phyloP scores from a whole-genome alignment of 2,329 filamentous ascomycete species.

The Neopestalotiopsis sp. region DNA sequence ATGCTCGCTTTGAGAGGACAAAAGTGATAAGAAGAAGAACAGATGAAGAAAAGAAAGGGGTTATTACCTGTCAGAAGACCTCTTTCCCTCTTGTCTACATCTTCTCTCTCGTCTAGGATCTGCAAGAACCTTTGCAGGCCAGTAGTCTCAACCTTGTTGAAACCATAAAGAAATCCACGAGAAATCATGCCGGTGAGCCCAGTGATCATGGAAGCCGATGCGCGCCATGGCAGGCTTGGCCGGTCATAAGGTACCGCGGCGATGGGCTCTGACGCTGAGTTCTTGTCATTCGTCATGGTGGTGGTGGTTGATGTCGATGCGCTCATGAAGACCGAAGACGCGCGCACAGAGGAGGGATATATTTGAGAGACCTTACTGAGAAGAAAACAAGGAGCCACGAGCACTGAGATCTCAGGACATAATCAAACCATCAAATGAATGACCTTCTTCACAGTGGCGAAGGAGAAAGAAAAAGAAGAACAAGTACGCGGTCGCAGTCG shows the following conservation, averaged over 20 bases:
- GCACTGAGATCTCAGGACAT: neutral
- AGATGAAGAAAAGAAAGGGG: constrained; percentile 15
- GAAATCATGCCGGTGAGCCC: constrained; percentile 73
- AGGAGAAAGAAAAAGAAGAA: neutral
- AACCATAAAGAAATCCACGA: constrained; percentile 74
- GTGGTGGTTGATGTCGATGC: neutral
- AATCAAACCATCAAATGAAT: neutral
- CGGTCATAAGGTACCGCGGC: constrained; percentile 34
- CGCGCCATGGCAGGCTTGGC: constrained; percentile 72
- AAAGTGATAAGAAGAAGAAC: constrained; percentile 17
- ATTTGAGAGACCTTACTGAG: neutral
- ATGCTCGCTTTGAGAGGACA: constrained; percentile 4
- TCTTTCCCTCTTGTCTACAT: constrained; percentile 68
- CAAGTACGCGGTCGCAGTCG: neutral
- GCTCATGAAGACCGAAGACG: neutral
- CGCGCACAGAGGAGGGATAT: neutral
- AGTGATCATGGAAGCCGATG: constrained; percentile 76
- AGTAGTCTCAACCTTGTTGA: constrained; percentile 77
- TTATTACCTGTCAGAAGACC: constrained; percentile 81
- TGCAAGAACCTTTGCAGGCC: constrained; percentile 78
- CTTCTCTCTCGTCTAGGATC: constrained; percentile 74
- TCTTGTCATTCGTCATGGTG: constrained; percentile 13
- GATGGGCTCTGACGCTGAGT: neutral
- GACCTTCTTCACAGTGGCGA: neutral
- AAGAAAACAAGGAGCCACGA: neutral